These are phyloP conservation scores for Salix udensis DNA, from an alignment of 345 rosid genomes.

Conservation along the genomic window DNA sequence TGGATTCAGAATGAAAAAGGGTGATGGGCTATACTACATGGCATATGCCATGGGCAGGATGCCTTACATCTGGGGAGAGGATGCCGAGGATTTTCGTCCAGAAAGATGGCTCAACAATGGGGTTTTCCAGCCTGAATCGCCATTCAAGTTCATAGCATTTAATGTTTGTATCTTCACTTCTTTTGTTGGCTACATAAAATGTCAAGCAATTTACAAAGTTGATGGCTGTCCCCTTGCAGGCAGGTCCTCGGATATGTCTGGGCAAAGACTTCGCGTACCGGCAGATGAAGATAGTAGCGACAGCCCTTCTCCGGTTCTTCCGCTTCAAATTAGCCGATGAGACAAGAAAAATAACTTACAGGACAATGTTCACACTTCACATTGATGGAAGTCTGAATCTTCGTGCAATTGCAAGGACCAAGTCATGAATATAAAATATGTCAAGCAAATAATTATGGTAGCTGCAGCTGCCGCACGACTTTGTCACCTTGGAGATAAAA, in stretches of 20 bases:
- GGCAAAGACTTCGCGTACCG: slow-evolving; percentile 70
- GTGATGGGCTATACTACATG: slow-evolving; percentile 51
- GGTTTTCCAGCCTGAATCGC: slow-evolving; percentile 55
- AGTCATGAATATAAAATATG: background rate
- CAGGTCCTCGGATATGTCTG: slow-evolving; percentile 73
- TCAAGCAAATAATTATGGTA: background rate
- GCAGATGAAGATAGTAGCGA: slow-evolving; percentile 72
- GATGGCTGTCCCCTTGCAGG: slow-evolving; percentile 35
- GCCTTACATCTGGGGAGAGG: slow-evolving; percentile 71
- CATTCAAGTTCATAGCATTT: slow-evolving; percentile 68
- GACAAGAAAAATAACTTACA: slow-evolving; percentile 33
- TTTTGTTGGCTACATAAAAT: background rate
- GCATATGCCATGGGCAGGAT: slow-evolving; percentile 83
- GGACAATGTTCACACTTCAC: slow-evolving; percentile 65
- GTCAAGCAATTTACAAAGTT: too few relatives aligned
- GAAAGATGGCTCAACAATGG: slow-evolving; percentile 77
- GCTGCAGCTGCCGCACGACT: too few relatives aligned
- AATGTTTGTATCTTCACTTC: slow-evolving; percentile 27
- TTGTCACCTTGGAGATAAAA: too few relatives aligned
- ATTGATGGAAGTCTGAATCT: slow-evolving; percentile 50
- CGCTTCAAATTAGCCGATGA: slow-evolving; percentile 56
- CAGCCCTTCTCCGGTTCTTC: slow-evolving; percentile 55
- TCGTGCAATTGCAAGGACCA: slow-evolving; percentile 37
- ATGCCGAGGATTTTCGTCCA: slow-evolving; percentile 59
- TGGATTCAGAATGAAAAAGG: slow-evolving; percentile 56